A percentile compares a stretch with the other conserved stretches of the same genome.
Evolutionary conservation across 164 flowering plant genomes (phyloP).

Genomic region (Macadamia tetraphylla): DNA sequence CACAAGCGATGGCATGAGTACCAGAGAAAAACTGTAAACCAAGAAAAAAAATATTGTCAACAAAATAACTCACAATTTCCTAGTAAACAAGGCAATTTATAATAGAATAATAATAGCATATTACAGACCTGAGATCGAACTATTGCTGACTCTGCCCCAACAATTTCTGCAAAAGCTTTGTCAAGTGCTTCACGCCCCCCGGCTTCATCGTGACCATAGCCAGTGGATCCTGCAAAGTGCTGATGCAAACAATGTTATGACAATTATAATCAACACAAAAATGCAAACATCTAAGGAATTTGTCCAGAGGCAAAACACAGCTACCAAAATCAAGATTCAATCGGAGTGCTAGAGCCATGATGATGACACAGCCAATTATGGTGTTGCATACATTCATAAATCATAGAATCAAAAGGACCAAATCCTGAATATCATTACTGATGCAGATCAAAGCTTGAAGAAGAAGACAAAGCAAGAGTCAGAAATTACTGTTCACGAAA

Average conservation of each 20-base stretch:
- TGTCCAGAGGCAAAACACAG: not conserved
- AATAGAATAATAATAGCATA: not conserved
- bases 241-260: slow-evolving; percentile 20
- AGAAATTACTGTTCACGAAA: too few species aligned
- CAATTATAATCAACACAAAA: slow-evolving; percentile 1
- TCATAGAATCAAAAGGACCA: too few species aligned
- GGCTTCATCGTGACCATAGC: slow-evolving; percentile 95
- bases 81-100: not conserved
- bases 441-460: too few species aligned
- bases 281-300: not conserved
- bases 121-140: slow-evolving; percentile 69
- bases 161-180: slow-evolving; percentile 73
- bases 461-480: too few species aligned
- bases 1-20: slow-evolving; percentile 94
- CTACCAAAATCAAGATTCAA: not conserved
- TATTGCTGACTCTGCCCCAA: slow-evolving; percentile 89
- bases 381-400: not conserved
- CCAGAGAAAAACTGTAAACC: slow-evolving; percentile 80
- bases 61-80: not conserved
- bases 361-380: not conserved
- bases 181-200: slow-evolving; percentile 94
- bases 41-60: slow-evolving; percentile 1
- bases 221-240: slow-evolving; percentile 87
- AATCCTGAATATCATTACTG: too few species aligned
- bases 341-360: not conserved